phyloP scores from a whole-genome alignment of 495 filamentous ascomycete species.

The Trichoderma orchidacearum region DNA sequence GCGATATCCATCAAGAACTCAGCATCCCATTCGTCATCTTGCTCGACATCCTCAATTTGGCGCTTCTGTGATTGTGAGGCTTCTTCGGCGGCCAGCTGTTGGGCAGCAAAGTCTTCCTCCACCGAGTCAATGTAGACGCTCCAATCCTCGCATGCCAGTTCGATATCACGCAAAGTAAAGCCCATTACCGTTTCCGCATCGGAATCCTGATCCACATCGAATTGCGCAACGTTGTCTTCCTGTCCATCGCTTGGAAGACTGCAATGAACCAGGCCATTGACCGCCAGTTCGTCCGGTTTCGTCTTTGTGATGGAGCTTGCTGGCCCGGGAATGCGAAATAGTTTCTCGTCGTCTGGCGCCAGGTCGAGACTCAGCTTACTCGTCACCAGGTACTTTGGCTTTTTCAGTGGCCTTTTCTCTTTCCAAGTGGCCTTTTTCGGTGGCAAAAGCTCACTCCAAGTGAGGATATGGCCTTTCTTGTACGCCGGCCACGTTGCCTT shows the following conservation, averaged over 20 bases:
- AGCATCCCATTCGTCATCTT: conserved; percentile 40
- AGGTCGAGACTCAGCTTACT: conserved; percentile 81
- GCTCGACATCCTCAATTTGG: conserved; percentile 13
- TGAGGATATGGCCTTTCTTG: conserved; percentile 45
- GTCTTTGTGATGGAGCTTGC: conserved; percentile 28
- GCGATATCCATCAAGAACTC: conserved; percentile 27
- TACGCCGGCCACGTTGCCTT: conserved; percentile 58
- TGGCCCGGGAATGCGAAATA: conserved; percentile 54
- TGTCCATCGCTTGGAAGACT: conserved; percentile 35
- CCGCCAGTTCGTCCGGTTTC: conserved; percentile 40
- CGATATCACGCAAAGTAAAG: conserved; percentile 59
- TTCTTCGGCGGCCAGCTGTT: not conserved
- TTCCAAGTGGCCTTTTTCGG: conserved; percentile 57
- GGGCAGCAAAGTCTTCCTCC: conserved; percentile 6
- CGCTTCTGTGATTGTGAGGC: not conserved
- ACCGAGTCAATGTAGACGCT: conserved; percentile 36
- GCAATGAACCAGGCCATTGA: conserved; percentile 42
- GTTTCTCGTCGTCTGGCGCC: conserved; percentile 63
- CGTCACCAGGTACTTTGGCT: conserved; percentile 67
- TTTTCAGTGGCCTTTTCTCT: conserved; percentile 54
- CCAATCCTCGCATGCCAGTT: conserved; percentile 76
- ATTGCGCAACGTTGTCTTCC: conserved; percentile 41
- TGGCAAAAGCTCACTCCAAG: conserved; percentile 62
- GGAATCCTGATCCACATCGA: conserved; percentile 35
- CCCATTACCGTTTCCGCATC: conserved; percentile 55